Base-by-base conservation (phyloP, 2,329 filamentous ascomycete species). In the Periconia digitata region DNA sequence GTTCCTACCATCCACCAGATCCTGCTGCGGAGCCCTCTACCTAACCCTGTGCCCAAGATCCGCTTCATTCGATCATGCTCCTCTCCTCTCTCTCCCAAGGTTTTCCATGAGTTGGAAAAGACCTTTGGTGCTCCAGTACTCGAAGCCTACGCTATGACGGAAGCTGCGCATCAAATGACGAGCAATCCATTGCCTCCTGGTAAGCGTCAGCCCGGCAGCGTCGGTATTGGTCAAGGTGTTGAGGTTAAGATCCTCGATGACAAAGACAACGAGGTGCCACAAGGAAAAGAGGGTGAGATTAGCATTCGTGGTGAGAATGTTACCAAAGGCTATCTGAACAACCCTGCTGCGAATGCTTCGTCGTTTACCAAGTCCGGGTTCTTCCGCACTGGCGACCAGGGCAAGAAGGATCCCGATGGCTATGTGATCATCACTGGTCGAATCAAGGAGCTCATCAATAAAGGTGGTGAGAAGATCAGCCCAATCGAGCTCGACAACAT, bases 1-100 rank as follows among this genome's bases (percentile, higher is more conserved):
- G 90, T 94, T n/a, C 90, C 90, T 1, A 95, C 90, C 0, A 95
- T 95, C 67, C 90, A 95, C 71, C 90, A 94, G 66, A 92, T 95
- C 62, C 79, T 95, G 3, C 83, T 95, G 49, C 89, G 87, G 73
- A 85, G 81, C 58, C 84, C 87, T 6, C 70, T 82, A 3, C 90
- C 89, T 4, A 80, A 68, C 46, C 85, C 86, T 1, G 77, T 85
- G 47, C 89, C 89, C 2, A 69, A 79, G 15, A 94, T 95, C 63
- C 84, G 90, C 57, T 95, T 95, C 74, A 92, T 95, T 64, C 83
- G 90, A 56, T 94, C 89, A 13, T 95, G 90, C 76, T 92, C 89
- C 10, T 91, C 87, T 17, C 89, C 90, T 0, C 78, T 95, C 13
- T 89, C 88, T 2, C 90, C 90, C 1, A 91, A 90, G 53, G 85